Evolutionary conservation across 2,329 filamentous ascomycete species (phyloP).

Genomic region (Fusarium albidum): DNA sequence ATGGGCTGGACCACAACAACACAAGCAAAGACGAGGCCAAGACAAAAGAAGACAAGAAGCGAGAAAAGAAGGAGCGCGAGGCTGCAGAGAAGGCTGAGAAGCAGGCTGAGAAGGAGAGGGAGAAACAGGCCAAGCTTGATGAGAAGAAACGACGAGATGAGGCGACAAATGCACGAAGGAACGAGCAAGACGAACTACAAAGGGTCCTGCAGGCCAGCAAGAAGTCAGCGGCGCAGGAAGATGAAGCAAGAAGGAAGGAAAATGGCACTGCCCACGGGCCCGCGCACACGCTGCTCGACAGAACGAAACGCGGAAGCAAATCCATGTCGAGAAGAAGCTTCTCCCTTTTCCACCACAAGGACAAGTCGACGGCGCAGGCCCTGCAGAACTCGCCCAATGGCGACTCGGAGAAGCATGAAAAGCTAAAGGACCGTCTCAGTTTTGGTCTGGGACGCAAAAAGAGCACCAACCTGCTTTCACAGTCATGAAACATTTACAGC

Average conservation of each 20-base stretch:
- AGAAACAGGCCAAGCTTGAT: slow-evolving; percentile 55
- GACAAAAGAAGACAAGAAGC: slow-evolving; percentile 68
- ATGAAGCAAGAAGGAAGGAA: slow-evolving; percentile 51
- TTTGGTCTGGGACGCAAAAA: slow-evolving; percentile 76
- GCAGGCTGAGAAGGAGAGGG: slow-evolving; percentile 52
- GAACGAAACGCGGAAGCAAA: slow-evolving; percentile 77
- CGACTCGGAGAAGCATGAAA: slow-evolving; percentile 54
- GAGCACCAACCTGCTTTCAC: slow-evolving; percentile 59
- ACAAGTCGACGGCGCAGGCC: slow-evolving; percentile 48
- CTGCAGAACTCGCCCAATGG: slow-evolving; percentile 29
- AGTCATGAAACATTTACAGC: slow-evolving; percentile 20
- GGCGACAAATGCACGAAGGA: slow-evolving; percentile 59
- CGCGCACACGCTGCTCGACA: slow-evolving; percentile 62
- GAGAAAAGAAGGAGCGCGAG: slow-evolving; percentile 74
- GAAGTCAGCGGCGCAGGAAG: slow-evolving; percentile 64
- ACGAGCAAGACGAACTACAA: slow-evolving; percentile 69
- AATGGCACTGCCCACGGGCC: slow-evolving; percentile 47
- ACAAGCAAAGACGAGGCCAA: slow-evolving; percentile 44
- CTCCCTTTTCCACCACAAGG: slow-evolving; percentile 66
- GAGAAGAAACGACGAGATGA: slow-evolving; percentile 55
- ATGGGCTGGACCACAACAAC: slow-evolving; percentile 34
- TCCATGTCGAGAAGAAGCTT: slow-evolving; percentile 82
- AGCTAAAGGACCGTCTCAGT: slow-evolving; percentile 70
- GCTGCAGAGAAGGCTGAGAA: slow-evolving; percentile 65
- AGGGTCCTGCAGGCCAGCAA: slow-evolving; percentile 73